These are phyloP conservation scores for Acanthamoeba healyi DNA, from an alignment of 208 protist genomes.

Conservation along the genomic window DNA sequence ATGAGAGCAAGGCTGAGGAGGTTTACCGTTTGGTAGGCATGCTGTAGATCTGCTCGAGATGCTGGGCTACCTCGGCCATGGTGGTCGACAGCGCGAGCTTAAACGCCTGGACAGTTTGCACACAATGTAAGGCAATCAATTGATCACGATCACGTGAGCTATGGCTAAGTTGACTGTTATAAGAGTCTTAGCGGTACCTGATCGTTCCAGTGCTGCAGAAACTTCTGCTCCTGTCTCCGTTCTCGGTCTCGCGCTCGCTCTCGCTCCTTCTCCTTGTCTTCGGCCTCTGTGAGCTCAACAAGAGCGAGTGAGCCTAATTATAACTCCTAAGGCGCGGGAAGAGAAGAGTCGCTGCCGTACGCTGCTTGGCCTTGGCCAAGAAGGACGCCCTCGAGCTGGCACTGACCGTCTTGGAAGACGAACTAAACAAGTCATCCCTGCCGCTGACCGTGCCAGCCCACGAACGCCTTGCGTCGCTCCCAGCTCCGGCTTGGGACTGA, in stretches of 20 bases:
- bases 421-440: too few relatives aligned
- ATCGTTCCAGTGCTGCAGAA: conserved; percentile 26
- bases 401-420: background rate
- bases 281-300: background rate
- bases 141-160: background rate
- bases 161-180: too few relatives aligned
- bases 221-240: background rate
- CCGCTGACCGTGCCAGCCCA: background rate
- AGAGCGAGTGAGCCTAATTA: background rate
- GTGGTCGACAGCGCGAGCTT: background rate
- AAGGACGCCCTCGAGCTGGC: background rate
- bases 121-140: background rate
- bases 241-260: background rate
- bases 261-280: background rate
- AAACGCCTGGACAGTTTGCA: conserved; percentile 6
- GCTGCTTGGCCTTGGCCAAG: background rate
- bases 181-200: too few relatives aligned
- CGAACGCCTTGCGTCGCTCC: background rate
- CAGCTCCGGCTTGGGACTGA: background rate
- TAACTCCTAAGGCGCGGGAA: too few relatives aligned
- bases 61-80: background rate
- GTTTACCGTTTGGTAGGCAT: background rate
- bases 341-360: background rate
- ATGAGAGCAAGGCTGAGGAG: too few relatives aligned
- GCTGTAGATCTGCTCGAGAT: background rate